phyloP scores from a whole-genome alignment of 495 filamentous ascomycete genomes.

The Hypoxylon subgilvum region DNA sequence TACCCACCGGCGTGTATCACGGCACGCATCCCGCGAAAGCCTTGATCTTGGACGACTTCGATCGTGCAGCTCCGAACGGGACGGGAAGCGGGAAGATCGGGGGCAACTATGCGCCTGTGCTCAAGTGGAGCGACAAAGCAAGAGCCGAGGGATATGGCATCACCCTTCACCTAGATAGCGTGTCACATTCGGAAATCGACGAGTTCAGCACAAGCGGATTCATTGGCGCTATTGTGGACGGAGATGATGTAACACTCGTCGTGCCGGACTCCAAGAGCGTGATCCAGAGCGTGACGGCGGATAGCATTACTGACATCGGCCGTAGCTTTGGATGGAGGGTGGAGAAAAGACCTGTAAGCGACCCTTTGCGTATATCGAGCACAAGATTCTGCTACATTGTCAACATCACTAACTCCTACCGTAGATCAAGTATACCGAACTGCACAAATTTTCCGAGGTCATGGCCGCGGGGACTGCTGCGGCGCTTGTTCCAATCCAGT shows the following conservation, averaged over 20 bases:
- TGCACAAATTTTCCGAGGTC: slow-evolving; percentile 78
- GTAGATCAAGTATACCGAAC: slow-evolving; percentile 81
- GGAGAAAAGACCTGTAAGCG: slow-evolving; percentile 62
- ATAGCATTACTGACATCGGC: slow-evolving; percentile 72
- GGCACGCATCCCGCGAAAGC: slow-evolving; percentile 80
- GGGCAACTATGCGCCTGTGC: slow-evolving; percentile 83
- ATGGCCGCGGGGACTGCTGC: slow-evolving; percentile 93
- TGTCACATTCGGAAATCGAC: slow-evolving; percentile 77
- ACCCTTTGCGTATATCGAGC: background rate
- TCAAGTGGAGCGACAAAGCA: slow-evolving; percentile 79
- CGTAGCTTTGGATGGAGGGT: slow-evolving; percentile 69
- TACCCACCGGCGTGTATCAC: slow-evolving; percentile 90
- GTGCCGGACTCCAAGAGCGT: slow-evolving; percentile 81
- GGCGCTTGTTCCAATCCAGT: slow-evolving; percentile 86
- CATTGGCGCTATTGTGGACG: slow-evolving; percentile 70
- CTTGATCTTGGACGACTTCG: slow-evolving; percentile 77
- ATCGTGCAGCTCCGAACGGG: slow-evolving; percentile 75
- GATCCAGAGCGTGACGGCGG: slow-evolving; percentile 81
- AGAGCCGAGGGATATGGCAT: slow-evolving; percentile 77
- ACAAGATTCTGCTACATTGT: background rate
- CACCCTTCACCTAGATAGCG: slow-evolving; percentile 85
- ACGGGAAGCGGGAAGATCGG: slow-evolving; percentile 77
- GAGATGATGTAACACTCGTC: slow-evolving; percentile 69
- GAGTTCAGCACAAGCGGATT: slow-evolving; percentile 92
- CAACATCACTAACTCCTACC: slow-evolving; percentile 20